These are phyloP conservation scores for Lepiota venenata DNA, from an alignment of 768 basidiomycete species.

Conservation along the genomic window DNA sequence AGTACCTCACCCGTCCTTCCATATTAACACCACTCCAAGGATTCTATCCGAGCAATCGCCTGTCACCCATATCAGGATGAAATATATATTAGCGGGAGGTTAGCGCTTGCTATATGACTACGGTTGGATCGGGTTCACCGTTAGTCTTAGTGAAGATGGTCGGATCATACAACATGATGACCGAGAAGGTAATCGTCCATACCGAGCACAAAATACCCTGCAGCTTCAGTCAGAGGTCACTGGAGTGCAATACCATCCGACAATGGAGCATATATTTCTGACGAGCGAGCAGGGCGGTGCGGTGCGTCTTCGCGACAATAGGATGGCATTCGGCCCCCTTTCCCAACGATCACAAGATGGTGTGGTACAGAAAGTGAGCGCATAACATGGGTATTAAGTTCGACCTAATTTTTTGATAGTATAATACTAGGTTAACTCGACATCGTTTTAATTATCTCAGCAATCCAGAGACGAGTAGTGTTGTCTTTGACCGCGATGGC, in stretches of 20 bases:
- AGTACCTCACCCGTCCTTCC: not conserved
- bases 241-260: conserved; percentile 64
- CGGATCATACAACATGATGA: conserved; percentile 60
- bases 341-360: conserved; percentile 43
- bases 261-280: conserved; percentile 64
- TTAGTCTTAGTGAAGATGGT: conserved; percentile 60
- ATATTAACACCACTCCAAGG: conserved; percentile 34
- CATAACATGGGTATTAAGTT: not conserved
- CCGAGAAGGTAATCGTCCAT: conserved; percentile 30
- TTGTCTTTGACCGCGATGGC: conserved; percentile 70
- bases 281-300: conserved; percentile 57
- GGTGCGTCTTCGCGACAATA: conserved; percentile 64
- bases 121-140: not conserved
- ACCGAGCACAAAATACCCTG: conserved; percentile 46
- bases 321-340: conserved; percentile 69
- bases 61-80: conserved; percentile 69
- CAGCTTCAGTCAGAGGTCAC: conserved; percentile 57
- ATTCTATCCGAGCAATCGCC: conserved; percentile 59
- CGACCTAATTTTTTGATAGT: conserved; percentile 23
- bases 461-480: conserved; percentile 67
- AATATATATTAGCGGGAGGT: conserved; percentile 70
- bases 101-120: conserved; percentile 17
- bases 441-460: conserved; percentile 34
- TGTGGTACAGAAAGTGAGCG: conserved; percentile 48
- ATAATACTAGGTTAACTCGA: conserved; percentile 42